phyloP scores from a whole-genome alignment of 352 stramenopile species.

The Phytophthora citrophthora region DNA sequence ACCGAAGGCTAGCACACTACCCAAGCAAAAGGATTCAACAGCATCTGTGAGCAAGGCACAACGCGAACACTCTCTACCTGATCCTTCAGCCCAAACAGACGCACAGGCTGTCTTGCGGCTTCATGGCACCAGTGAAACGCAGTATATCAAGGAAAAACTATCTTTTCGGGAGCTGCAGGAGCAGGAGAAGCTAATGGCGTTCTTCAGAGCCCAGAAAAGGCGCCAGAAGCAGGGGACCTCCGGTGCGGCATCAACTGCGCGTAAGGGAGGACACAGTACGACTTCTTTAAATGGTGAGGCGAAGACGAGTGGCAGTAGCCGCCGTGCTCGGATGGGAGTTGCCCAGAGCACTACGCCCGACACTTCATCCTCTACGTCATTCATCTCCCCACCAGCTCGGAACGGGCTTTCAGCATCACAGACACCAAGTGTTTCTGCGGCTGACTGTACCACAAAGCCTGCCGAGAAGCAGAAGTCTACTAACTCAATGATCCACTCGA shows the following conservation, averaged over 20 bases:
- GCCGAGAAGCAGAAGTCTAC: constrained; percentile 11
- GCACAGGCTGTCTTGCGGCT: constrained; percentile 3
- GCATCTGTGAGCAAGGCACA: constrained; percentile 5
- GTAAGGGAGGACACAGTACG: constrained; percentile 9
- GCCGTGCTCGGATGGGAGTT: constrained; percentile 33
- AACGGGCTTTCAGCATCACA: constrained; percentile 27
- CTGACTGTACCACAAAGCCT: constrained; percentile 3
- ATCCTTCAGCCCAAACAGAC: constrained; percentile 1
- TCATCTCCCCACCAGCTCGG: constrained; percentile 24
- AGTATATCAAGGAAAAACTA: constrained; percentile 45
- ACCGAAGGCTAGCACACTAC: constrained; percentile 1
- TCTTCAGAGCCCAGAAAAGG: constrained; percentile 48
- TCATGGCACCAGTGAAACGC: constrained; percentile 21
- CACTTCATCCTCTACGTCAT: constrained; percentile 16
- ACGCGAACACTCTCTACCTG: background rate
- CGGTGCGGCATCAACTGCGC: constrained; percentile 7
- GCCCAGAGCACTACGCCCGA: constrained; percentile 6
- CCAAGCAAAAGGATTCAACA: constrained; percentile 1
- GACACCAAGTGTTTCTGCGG: constrained; percentile 9
- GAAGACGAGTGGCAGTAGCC: constrained; percentile 15
- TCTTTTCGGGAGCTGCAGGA: constrained; percentile 55
- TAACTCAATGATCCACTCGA: constrained; percentile 44
- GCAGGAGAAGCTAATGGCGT: constrained; percentile 51
- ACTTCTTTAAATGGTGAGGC: constrained; percentile 5
- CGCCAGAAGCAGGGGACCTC: constrained; percentile 2